A percentile compares a stretch with the other conserved stretches of the same genome.
These are phyloP conservation scores for Chlamydomonas sp. DNA, from an alignment of 139 green algal species.

Conservation along the genomic window DNA sequence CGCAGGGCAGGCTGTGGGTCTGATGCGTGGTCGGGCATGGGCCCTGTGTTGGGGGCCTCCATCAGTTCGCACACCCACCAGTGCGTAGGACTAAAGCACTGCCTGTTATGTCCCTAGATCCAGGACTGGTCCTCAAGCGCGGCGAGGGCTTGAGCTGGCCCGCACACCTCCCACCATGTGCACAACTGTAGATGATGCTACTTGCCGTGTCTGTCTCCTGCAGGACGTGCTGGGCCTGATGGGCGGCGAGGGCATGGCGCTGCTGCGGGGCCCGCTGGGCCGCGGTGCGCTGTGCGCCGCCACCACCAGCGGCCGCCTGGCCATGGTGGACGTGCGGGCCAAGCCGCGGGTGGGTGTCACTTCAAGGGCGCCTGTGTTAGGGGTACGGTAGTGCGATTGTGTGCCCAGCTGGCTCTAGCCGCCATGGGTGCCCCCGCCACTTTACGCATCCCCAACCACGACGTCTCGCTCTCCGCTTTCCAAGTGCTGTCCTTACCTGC, in stretches of 20 bases:
- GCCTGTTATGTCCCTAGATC: not conserved
- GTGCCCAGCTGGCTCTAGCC: not conserved
- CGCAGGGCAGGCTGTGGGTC: too few relatives aligned
- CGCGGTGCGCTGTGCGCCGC: slow-evolving; percentile 60
- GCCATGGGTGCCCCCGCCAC: not conserved
- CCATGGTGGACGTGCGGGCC: slow-evolving; percentile 64
- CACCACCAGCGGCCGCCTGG: slow-evolving; percentile 54
- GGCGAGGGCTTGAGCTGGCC: not conserved
- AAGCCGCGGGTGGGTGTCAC: slow-evolving; percentile 44
- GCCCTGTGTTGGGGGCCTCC: not conserved
- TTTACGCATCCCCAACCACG: not conserved
- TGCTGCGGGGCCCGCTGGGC: slow-evolving; percentile 47
- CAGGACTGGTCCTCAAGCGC: not conserved
- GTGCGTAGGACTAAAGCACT: not conserved
- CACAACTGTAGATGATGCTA: not conserved
- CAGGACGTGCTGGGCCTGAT: slow-evolving; percentile 48
- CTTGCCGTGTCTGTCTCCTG: too few relatives aligned
- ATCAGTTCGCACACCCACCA: not conserved
- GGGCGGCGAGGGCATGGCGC: slow-evolving; percentile 42
- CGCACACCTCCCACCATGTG: not conserved
- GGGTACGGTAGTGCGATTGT: not conserved
- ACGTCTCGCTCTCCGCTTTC: not conserved
- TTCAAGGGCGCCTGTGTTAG: too few relatives aligned
- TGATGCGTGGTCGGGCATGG: not conserved
- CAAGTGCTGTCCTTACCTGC: not conserved